Evolutionary conservation across 352 stramenopile genomes (phyloP), one percentile per base, ranked within the genome.

Genomic region (Phytophthora colocasiae): DNA sequence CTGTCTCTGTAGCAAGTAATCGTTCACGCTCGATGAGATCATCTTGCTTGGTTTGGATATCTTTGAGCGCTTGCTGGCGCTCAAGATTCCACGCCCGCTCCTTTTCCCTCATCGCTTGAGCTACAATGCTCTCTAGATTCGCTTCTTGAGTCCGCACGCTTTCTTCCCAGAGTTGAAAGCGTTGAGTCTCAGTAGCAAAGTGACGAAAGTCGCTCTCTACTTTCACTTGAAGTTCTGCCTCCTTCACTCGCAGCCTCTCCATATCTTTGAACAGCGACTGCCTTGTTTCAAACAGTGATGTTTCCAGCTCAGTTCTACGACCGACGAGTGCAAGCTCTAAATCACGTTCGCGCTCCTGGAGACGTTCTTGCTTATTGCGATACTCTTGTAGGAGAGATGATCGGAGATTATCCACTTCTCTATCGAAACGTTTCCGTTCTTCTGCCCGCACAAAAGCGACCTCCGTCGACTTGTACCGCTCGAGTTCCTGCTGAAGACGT

Each of bases 251-350:
- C 1, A 89, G 65, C 39, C 78, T 77, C 49, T 93, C 85, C 62
- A 89, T 80, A 14, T 93, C 78, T 55, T 85, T 78, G 31, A 91
- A 91, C 9, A 93, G 57, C 7, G 63, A 66, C 62, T 93, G 85
- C 0, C 85, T 63, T 4, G 73, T 89, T 60, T 85, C 78, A 49
- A 91, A 93, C n/a, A 91, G 48, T 10, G 80, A 81, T 5, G 72
- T 77, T 53, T 93, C 85, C 0, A 93, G 53, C 48, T 90, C 77
- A 0, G 77, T 80, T 62, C 73, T 69, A 8, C 80, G 76, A 0
- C 67, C 55, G 6, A 81, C 69, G 68, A 89, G 90, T 29, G 62
- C 65, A 43, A 89, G 62, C 24, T 93, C 82, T n/a, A 91, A 63
- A 24, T 91, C 80, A 19, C 71, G 75, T 32, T 90, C 73, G n/a